Conservation (phyloP, 106 monocot genomes). For the Dioscorea zingiberensis region DNA sequence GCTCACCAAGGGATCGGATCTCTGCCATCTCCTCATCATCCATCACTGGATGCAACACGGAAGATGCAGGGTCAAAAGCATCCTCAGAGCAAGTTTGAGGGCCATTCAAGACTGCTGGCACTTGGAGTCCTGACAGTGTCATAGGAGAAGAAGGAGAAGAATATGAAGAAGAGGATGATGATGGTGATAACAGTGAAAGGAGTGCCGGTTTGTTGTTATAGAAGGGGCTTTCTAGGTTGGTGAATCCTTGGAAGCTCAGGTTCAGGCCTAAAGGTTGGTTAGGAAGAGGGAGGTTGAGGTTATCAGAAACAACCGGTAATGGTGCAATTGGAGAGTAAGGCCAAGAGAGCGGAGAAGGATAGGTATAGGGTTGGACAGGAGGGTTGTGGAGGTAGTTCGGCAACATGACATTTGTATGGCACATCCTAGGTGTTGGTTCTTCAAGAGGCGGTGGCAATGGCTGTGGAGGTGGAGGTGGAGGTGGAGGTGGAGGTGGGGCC, state of each 20-base stretch:
- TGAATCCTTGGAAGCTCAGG: constrained; percentile 61
- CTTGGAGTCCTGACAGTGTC: background rate
- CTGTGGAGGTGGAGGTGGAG: constrained; percentile 2
- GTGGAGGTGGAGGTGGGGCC: background rate
- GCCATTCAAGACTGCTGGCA: background rate
- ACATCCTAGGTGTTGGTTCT: background rate
- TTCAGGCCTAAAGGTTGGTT: constrained; percentile 59
- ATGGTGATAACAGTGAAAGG: background rate
- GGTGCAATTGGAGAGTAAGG: constrained; percentile 19
- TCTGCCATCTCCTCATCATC: constrained; percentile 77
- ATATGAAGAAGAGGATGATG: constrained; percentile 21
- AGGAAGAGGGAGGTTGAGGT: constrained; percentile 37
- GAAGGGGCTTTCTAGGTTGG: constrained; percentile 17
- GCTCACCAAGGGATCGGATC: constrained; percentile 61
- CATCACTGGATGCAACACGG: constrained; percentile 48
- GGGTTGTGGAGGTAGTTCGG: constrained; percentile 17
- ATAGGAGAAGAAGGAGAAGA: constrained; percentile 9
- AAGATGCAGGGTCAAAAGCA: background rate
- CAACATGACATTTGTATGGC: background rate
- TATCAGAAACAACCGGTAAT: constrained; percentile 13
- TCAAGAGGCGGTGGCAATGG: constrained; percentile 1
- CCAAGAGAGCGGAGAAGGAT: constrained; percentile 16
- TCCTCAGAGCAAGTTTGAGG: background rate
- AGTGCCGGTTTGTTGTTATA: background rate
- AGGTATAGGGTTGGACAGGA: constrained; percentile 7